A percentile compares a stretch with the other conserved stretches of the same genome.
Conservation (phyloP, 2,329 filamentous ascomycete genomes). For the Phyllosticta capitalensis region DNA sequence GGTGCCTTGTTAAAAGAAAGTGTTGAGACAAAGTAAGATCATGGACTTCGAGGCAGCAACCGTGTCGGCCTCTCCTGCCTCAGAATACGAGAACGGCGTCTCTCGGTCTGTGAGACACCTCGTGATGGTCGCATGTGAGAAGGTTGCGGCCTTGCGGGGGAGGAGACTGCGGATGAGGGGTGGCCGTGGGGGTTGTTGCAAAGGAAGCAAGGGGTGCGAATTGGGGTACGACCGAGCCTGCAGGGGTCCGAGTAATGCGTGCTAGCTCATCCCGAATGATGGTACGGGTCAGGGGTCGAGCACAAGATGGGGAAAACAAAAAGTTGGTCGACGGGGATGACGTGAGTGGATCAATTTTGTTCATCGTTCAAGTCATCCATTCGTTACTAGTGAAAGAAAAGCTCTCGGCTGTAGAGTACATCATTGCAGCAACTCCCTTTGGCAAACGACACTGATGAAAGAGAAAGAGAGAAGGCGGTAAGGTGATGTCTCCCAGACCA, state of each 20-base stretch:
- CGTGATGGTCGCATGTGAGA: not conserved
- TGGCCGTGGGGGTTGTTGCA: not conserved
- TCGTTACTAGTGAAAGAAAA: constrained; percentile 6
- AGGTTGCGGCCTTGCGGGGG: too few relatives aligned
- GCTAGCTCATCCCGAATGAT: not conserved
- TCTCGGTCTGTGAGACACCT: not conserved
- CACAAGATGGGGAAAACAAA: not conserved
- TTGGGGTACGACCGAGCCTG: not conserved
- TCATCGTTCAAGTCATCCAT: constrained; percentile 3
- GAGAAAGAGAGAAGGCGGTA: not conserved
- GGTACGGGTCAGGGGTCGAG: not conserved
- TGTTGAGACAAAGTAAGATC: too few relatives aligned
- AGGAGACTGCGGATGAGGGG: not conserved
- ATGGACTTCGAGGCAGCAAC: too few relatives aligned
- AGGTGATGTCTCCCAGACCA: constrained; percentile 6
- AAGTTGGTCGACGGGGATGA: not conserved
- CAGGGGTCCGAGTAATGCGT: not conserved
- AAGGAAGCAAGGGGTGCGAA: not conserved
- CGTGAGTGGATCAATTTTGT: not conserved
- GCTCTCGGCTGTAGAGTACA: constrained; percentile 4
- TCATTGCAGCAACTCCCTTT: not conserved
- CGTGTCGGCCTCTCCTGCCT: too few relatives aligned
- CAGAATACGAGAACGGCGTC: not conserved
- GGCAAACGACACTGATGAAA: not conserved
- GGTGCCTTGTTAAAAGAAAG: too few relatives aligned